A percentile compares a stretch with the other conserved stretches of the same genome.
These are phyloP conservation scores for Rhizomucor miehei DNA, from an alignment of 371 early-diverging fungal species.

Conservation along the genomic window DNA sequence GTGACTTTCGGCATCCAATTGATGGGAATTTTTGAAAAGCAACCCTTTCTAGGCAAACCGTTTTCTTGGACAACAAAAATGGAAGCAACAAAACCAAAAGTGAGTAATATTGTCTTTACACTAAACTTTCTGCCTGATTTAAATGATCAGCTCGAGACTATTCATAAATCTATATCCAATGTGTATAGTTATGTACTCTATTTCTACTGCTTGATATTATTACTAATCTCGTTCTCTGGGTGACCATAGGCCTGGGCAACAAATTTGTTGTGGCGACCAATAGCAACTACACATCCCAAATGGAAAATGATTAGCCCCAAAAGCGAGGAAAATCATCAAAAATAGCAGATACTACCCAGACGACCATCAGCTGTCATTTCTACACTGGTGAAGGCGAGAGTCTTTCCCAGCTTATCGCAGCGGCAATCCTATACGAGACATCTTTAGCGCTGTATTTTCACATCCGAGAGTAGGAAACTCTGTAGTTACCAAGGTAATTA, in stretches of 20 bases:
- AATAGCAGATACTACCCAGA: conserved; percentile 23
- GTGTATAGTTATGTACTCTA: too few relatives aligned
- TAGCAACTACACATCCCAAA: conserved; percentile 37
- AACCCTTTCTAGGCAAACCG: too few relatives aligned
- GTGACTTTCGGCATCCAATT: too few relatives aligned
- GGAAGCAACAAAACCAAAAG: too few relatives aligned
- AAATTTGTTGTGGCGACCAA: conserved; percentile 66
- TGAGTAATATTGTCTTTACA: too few relatives aligned
- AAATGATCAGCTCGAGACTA: too few relatives aligned
- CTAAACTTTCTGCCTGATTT: too few relatives aligned
- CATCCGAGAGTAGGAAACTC: too few relatives aligned
- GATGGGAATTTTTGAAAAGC: too few relatives aligned
- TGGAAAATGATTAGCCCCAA: background rate
- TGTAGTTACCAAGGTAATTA: conserved; percentile 31
- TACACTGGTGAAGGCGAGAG: conserved; percentile 58
- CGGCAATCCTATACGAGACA: conserved; percentile 37
- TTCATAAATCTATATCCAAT: too few relatives aligned
- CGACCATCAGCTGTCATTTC: conserved; percentile 47
- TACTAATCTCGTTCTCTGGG: conserved; percentile 28
- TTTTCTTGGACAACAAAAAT: too few relatives aligned
- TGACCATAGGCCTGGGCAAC: conserved; percentile 49
- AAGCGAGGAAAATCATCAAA: background rate
- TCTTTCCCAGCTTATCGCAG: conserved; percentile 61
- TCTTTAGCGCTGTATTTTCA: too few relatives aligned
- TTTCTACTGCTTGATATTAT: background rate